Evolutionary conservation across 768 basidiomycete genomes (phyloP).

Genomic region (Cystoderma amianthinum): DNA sequence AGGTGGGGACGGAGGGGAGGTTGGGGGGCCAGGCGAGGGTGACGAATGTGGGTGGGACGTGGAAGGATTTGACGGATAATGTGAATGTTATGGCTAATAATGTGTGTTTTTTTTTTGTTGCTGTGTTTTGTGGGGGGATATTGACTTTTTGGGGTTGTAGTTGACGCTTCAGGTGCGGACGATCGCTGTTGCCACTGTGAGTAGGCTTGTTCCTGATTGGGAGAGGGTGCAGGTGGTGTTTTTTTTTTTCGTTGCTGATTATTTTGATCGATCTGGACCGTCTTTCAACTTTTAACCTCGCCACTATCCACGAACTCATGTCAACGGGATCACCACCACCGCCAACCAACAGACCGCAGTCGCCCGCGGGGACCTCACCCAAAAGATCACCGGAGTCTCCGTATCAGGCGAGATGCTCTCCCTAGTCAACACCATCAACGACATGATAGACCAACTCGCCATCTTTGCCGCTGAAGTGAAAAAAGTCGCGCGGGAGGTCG

Average conservation of each 20-base stretch:
- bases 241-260: too few relatives aligned
- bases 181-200: slow-evolving; percentile 85
- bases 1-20: slow-evolving; percentile 95
- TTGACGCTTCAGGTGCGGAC: slow-evolving; percentile 91
- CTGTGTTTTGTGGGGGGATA: too few relatives aligned
- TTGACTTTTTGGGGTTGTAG: too few relatives aligned
- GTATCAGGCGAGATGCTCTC: slow-evolving; percentile 96
- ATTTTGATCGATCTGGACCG: too few relatives aligned
- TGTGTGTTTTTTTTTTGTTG: slow-evolving; percentile 24
- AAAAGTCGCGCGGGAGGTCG: slow-evolving; percentile 95
- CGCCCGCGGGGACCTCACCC: slow-evolving; percentile 86
- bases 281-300: too few relatives aligned
- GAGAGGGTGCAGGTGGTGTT: too few relatives aligned
- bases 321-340: too few relatives aligned
- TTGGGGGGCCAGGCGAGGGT: slow-evolving; percentile 94
- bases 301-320: too few relatives aligned
- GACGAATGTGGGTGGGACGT: slow-evolving; percentile 91
- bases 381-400: slow-evolving; percentile 88
- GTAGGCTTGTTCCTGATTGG: too few relatives aligned
- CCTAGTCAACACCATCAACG: slow-evolving; percentile 96
- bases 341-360: slow-evolving; percentile 79
- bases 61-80: slow-evolving; percentile 95
- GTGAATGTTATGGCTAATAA: slow-evolving; percentile 96
- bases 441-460: slow-evolving; percentile 57
- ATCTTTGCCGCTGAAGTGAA: slow-evolving; percentile 66